Percentiles rank a stretch among this genome's conserved stretches.
These are phyloP conservation scores for Termitomyces sp. DNA, from an alignment of 768 basidiomycete species.

Conservation along the genomic window DNA sequence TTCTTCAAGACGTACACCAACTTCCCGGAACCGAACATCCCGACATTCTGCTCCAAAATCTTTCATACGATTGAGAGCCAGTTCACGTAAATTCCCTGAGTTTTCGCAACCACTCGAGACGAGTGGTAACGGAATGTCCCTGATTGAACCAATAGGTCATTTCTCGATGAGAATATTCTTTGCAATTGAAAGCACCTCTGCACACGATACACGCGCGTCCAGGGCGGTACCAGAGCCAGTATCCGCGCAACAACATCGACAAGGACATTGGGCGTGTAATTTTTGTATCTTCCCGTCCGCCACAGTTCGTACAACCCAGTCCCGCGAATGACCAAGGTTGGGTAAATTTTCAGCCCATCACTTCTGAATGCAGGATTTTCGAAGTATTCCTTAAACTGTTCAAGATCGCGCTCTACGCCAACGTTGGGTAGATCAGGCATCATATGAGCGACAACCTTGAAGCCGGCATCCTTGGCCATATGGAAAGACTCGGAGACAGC, in stretches of 20 bases:
- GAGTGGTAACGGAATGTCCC: slow-evolving; percentile 95
- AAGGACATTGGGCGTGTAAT: slow-evolving; percentile 97
- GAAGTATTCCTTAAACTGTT: slow-evolving; percentile 99
- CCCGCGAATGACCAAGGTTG: slow-evolving; percentile 95
- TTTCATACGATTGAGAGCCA: slow-evolving; percentile 96
- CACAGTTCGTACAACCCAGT: slow-evolving; percentile 95
- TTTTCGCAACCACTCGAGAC: slow-evolving; percentile 98
- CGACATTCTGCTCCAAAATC: slow-evolving; percentile 98
- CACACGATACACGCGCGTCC: slow-evolving; percentile 98
- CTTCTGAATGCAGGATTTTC: slow-evolving; percentile 97
- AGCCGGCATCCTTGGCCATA: slow-evolving; percentile 96
- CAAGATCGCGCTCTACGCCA: slow-evolving; percentile 93
- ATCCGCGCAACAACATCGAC: slow-evolving; percentile 97
- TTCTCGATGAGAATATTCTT: background rate
- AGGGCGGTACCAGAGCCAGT: slow-evolving; percentile 93
- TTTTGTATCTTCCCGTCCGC: slow-evolving; percentile 97
- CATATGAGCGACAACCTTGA: slow-evolving; percentile 99
- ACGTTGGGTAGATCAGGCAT: slow-evolving; percentile 99
- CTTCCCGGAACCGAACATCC: slow-evolving; percentile 96
- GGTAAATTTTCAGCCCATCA: slow-evolving; percentile 97
- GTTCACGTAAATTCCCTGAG: slow-evolving; percentile 92
- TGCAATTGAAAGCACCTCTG: slow-evolving; percentile 55
- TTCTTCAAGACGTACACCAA: slow-evolving; percentile 62
- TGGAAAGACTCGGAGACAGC: slow-evolving; percentile 97
- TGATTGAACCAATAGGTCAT: slow-evolving; percentile 21